Percentiles rank a stretch among this genome's conserved stretches.
These are phyloP conservation scores for Pseudocercospora crystallina DNA, from an alignment of 2,329 filamentous ascomycete species.

Conservation along the genomic window DNA sequence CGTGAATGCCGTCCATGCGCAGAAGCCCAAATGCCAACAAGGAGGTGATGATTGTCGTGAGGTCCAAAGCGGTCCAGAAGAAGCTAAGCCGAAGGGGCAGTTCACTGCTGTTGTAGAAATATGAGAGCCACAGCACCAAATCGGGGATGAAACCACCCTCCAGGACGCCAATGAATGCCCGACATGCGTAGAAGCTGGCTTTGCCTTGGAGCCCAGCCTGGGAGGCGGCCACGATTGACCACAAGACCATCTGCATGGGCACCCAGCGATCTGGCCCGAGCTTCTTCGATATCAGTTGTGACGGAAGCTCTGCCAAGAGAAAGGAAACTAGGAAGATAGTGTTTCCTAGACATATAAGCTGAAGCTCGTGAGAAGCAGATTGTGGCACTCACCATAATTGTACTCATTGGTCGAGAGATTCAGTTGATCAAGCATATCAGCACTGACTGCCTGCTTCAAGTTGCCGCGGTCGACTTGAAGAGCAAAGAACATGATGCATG, in stretches of 20 bases:
- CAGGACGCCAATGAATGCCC: conserved; percentile 39
- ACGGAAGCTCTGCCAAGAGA: conserved; percentile 41
- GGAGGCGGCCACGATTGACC: conserved; percentile 38
- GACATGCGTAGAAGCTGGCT: conserved; percentile 35
- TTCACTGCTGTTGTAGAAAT: conserved; percentile 72
- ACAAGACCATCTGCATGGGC: conserved; percentile 39
- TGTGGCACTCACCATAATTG: conserved; percentile 20
- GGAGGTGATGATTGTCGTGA: conserved; percentile 37
- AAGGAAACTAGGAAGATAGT: conserved; percentile 22
- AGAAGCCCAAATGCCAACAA: conserved; percentile 54
- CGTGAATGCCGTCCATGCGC: conserved; percentile 64
- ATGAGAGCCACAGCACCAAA: conserved; percentile 66
- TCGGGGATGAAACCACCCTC: conserved; percentile 41
- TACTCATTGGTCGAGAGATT: conserved; percentile 29
- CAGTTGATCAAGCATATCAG: conserved; percentile 23
- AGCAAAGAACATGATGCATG: conserved; percentile 24
- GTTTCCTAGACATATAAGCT: conserved; percentile 12
- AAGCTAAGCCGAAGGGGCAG: conserved; percentile 60
- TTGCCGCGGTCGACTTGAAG: conserved; percentile 27
- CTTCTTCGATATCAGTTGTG: conserved; percentile 47
- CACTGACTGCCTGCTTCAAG: conserved; percentile 21
- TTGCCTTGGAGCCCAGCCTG: conserved; percentile 29
- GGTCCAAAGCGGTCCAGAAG: conserved; percentile 37
- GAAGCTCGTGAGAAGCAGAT: background rate
- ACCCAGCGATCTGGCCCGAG: conserved; percentile 46